Evolutionary conservation across 305 asterid genomes (phyloP).

Genomic region (Plantago coronopus): DNA sequence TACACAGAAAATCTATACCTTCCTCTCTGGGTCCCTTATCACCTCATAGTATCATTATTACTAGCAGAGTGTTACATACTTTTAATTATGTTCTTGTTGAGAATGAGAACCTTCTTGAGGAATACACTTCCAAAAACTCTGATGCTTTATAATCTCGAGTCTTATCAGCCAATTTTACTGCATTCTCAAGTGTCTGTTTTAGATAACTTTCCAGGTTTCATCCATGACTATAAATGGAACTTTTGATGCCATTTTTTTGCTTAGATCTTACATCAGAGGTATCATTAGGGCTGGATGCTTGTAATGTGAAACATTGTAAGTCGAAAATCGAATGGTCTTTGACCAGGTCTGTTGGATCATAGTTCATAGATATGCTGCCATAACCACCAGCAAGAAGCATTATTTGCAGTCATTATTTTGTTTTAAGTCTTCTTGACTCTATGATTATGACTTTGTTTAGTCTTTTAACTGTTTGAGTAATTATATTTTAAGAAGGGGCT

Average conservation of each 20-base stretch:
- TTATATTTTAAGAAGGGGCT: slow-evolving; percentile 20
- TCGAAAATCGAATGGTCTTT: slow-evolving; percentile 8
- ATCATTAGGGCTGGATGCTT: background rate
- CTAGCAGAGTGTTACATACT: too few relatives aligned
- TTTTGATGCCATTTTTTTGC: background rate
- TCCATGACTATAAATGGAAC: background rate
- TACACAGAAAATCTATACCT: too few relatives aligned
- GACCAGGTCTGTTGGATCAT: background rate
- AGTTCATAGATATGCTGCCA: slow-evolving; percentile 25
- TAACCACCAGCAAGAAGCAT: slow-evolving; percentile 35
- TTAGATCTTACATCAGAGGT: background rate
- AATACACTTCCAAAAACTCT: too few relatives aligned
- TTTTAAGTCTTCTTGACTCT: slow-evolving; percentile 19
- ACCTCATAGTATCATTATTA: too few relatives aligned
- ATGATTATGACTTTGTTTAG: slow-evolving; percentile 25
- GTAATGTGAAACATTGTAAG: background rate
- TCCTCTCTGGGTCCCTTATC: too few relatives aligned
- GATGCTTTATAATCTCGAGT: too few relatives aligned
- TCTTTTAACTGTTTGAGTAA: slow-evolving; percentile 3
- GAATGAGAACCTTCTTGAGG: too few relatives aligned
- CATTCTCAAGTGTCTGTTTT: too few relatives aligned
- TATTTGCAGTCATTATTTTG: slow-evolving; percentile 24
- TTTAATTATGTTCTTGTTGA: too few relatives aligned
- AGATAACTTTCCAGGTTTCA: too few relatives aligned
- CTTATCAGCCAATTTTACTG: too few relatives aligned